phyloP scores from a whole-genome alignment of 495 filamentous ascomycete genomes.

The Talaromyces stipitatus region DNA sequence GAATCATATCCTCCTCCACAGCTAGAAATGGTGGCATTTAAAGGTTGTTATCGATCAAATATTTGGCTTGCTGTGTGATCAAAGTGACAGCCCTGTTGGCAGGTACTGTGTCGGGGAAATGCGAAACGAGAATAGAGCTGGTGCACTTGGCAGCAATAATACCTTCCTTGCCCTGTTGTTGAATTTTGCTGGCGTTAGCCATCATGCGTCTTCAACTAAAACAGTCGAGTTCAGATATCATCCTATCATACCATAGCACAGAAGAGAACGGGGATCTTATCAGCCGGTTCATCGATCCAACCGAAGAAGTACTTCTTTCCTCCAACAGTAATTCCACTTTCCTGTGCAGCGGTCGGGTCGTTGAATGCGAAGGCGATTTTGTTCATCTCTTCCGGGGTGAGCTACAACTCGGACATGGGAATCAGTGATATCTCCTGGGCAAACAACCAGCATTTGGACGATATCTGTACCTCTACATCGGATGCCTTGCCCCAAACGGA shows the following conservation, averaged over 20 bases:
- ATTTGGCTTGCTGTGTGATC: not conserved
- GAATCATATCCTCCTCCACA: not conserved
- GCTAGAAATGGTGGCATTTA: too few species aligned
- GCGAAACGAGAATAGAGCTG: constrained; percentile 77
- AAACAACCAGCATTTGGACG: too few species aligned
- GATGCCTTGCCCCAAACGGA: not conserved
- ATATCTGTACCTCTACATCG: not conserved
- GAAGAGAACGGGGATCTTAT: constrained; percentile 47
- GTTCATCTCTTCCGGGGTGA: constrained; percentile 33
- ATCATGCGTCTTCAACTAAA: not conserved
- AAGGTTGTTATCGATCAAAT: constrained; percentile 4
- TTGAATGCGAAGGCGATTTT: constrained; percentile 25
- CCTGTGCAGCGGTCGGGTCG: constrained; percentile 19
- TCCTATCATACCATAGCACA: constrained; percentile 63
- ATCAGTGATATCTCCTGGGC: too few species aligned
- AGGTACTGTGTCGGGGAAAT: constrained; percentile 65
- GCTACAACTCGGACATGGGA: constrained; percentile 14
- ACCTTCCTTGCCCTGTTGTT: constrained; percentile 67
- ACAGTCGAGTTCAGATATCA: not conserved
- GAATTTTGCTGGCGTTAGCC: not conserved
- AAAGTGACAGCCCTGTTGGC: constrained; percentile 19
- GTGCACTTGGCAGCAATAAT: constrained; percentile 71
- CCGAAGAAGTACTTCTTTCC: constrained; percentile 67
- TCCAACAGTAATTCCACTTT: constrained; percentile 57
- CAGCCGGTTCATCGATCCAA: constrained; percentile 58